A percentile compares a stretch with the other conserved stretches of the same genome.
These are phyloP conservation scores for Curvularia lunata DNA, from an alignment of 2,329 filamentous ascomycete species.

Conservation along the genomic window DNA sequence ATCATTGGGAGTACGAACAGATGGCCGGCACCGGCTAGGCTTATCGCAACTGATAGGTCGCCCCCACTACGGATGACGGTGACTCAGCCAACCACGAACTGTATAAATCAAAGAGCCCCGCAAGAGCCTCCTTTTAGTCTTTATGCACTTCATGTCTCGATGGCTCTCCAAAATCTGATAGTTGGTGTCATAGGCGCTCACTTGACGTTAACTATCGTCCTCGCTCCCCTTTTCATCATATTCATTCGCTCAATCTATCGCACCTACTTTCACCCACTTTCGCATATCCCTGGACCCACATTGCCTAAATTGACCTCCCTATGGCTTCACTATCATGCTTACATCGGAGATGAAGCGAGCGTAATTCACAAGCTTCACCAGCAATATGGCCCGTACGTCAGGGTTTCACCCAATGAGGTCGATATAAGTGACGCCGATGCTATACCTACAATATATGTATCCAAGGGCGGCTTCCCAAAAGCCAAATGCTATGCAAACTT, in stretches of 20 bases:
- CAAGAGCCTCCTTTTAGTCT: background rate
- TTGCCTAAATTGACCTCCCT: conserved; percentile 30
- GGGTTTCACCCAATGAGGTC: conserved; percentile 37
- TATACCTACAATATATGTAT: conserved; percentile 58
- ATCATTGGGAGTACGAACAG: background rate
- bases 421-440: conserved; percentile 46
- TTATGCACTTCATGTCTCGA: background rate
- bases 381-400: conserved; percentile 31
- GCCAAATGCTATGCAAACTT: conserved; percentile 61
- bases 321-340: conserved; percentile 40
- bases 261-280: conserved; percentile 31
- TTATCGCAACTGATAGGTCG: conserved; percentile 14
- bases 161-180: conserved; percentile 16
- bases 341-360: conserved; percentile 38
- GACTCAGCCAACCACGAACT: conserved; percentile 21
- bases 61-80: conserved; percentile 14
- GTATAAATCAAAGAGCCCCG: conserved; percentile 7
- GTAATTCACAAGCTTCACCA: conserved; percentile 30
- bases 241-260: conserved; percentile 29
- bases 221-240: conserved; percentile 17
- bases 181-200: conserved; percentile 6
- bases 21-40: background rate
- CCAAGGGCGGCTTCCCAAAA: conserved; percentile 61
- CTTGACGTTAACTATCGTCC: conserved; percentile 5
- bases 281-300: conserved; percentile 33